A percentile compares a stretch with the other conserved stretches of the same genome.
These are phyloP conservation scores for Vitellaria paradoxa DNA, from an alignment of 179 eudicot genomes.

Conservation along the genomic window DNA sequence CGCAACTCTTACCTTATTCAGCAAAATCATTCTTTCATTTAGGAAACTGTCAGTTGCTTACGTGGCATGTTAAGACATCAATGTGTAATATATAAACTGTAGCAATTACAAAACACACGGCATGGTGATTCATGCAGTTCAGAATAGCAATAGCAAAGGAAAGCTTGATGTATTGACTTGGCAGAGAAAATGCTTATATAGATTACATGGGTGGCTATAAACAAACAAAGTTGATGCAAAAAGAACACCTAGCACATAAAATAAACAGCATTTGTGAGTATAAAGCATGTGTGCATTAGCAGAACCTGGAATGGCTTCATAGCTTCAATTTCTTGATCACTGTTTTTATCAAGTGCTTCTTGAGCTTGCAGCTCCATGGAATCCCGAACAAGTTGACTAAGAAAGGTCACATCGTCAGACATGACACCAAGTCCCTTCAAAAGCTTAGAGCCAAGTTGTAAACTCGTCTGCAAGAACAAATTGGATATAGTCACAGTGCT, in stretches of 20 bases:
- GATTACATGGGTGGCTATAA: too few relatives aligned
- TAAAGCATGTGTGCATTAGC: too few relatives aligned
- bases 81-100: neutral
- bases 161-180: too few relatives aligned
- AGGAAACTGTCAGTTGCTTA: neutral
- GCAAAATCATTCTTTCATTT: neutral
- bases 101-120: neutral
- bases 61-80: neutral
- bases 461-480: slow-evolving; percentile 66
- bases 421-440: slow-evolving; percentile 91
- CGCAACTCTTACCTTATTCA: slow-evolving; percentile 42
- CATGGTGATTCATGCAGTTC: neutral
- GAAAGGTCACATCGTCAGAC: slow-evolving; percentile 85
- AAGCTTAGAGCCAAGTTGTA: slow-evolving; percentile 95
- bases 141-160: neutral
- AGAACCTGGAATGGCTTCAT: slow-evolving; percentile 81
- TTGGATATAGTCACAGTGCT: slow-evolving; percentile 12
- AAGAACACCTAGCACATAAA: too few relatives aligned
- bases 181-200: too few relatives aligned
- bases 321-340: slow-evolving; percentile 43
- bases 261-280: too few relatives aligned
- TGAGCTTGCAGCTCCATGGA: slow-evolving; percentile 93
- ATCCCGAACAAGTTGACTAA: slow-evolving; percentile 70
- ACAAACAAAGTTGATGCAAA: too few relatives aligned
- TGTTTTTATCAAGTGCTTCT: slow-evolving; percentile 44